Conservation (phyloP, 257 asterid genomes). For the Solanum infundibuliforme region DNA sequence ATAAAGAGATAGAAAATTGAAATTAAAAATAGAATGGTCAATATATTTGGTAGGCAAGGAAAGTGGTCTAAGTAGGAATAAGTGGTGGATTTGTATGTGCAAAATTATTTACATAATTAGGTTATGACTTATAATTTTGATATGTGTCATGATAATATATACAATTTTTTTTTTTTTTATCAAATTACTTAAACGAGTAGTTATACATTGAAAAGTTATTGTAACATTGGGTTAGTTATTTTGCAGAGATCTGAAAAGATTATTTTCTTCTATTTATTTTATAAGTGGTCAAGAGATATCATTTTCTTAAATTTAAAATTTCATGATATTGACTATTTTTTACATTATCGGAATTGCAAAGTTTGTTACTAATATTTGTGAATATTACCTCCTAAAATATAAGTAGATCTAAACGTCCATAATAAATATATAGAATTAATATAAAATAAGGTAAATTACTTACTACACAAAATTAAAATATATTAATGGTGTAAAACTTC, state of each 20-base stretch:
- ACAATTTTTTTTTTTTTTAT: too few species aligned
- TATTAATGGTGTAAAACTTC: too few species aligned
- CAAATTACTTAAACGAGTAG: neutral
- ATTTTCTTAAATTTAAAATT: neutral
- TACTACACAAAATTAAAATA: neutral
- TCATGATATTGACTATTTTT: neutral
- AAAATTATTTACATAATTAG: neutral
- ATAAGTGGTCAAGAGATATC: neutral
- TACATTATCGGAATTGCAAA: neutral
- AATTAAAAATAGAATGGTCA: neutral
- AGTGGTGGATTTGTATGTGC: neutral
- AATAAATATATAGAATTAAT: neutral
- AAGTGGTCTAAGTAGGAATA: neutral
- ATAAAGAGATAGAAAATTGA: constrained; percentile 13
- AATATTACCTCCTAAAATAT: neutral
- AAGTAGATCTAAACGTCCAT: neutral
- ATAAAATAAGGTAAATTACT: neutral
- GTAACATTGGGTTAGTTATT: too few species aligned
- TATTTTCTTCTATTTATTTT: too few species aligned
- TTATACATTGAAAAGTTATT: too few species aligned
- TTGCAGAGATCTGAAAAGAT: too few species aligned
- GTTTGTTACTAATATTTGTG: neutral
- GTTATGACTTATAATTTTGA: neutral
- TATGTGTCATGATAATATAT: too few species aligned
- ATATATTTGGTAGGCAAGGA: neutral